These are phyloP conservation scores for Boletus semigastroideus DNA, from an alignment of 1,284 basidiomycete species.

Conservation along the genomic window DNA sequence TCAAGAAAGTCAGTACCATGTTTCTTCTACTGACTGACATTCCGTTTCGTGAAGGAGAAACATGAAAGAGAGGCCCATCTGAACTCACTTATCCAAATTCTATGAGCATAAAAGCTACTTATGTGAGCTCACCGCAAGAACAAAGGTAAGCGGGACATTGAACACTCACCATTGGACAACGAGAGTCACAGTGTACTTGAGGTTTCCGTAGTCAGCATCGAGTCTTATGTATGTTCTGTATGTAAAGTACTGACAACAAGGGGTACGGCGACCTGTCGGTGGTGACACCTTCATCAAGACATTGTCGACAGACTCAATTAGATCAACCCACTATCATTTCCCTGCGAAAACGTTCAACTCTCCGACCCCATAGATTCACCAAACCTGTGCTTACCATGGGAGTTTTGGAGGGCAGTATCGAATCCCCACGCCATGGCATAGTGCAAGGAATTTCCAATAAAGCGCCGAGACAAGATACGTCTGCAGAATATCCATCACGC, in stretches of 20 bases:
- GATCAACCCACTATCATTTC: slow-evolving; percentile 5
- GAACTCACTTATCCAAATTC: slow-evolving; percentile 19
- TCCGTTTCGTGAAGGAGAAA: not conserved
- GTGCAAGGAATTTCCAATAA: not conserved
- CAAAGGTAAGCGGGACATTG: no score
- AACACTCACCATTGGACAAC: slow-evolving; percentile 15
- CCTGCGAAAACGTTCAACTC: not conserved
- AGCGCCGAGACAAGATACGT: not conserved
- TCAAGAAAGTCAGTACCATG: slow-evolving; percentile 2
- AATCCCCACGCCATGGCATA: not conserved
- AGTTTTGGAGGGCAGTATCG: not conserved
- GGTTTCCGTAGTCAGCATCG: not conserved
- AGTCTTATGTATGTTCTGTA: not conserved
- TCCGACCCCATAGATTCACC: not conserved
- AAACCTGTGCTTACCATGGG: slow-evolving; percentile 7
- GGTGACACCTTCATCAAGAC: not conserved
- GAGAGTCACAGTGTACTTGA: slow-evolving; percentile 6
- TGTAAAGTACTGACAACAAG: slow-evolving; percentile 5
- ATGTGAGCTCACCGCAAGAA: not conserved
- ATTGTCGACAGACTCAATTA: not conserved
- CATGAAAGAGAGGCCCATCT: not conserved
- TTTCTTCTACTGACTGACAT: slow-evolving; percentile 10
- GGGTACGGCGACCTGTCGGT: slow-evolving; percentile 1
- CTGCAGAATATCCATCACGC: slow-evolving; percentile 1
- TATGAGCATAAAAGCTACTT: slow-evolving; percentile 15